Conservation (phyloP, 805 yeast genomes). For the Spathaspora girioi region DNA sequence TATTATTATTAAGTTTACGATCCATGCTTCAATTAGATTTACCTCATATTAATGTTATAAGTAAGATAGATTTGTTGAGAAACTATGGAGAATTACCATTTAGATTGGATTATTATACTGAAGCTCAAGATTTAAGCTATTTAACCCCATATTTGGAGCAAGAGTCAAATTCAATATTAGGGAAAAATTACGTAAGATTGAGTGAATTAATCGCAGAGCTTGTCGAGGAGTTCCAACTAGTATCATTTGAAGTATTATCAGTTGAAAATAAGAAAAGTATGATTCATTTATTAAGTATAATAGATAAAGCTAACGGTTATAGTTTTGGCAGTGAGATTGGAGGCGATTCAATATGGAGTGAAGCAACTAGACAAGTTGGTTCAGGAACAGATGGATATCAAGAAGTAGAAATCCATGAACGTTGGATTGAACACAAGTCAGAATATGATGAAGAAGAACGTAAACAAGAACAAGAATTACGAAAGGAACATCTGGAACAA, state of each 20-base stretch:
- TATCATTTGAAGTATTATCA: conserved; percentile 82
- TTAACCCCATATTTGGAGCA: conserved; percentile 65
- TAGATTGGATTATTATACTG: conserved; percentile 80
- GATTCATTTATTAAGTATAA: conserved; percentile 72
- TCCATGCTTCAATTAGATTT: conserved; percentile 90
- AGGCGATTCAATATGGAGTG: conserved; percentile 98
- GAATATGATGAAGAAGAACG: conserved; percentile 58
- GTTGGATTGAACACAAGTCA: conserved; percentile 89
- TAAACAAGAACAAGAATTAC: conserved; percentile 39
- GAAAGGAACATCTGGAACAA: conserved; percentile 20
- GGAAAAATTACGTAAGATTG: conserved; percentile 58
- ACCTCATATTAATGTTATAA: conserved; percentile 90
- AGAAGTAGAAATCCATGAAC: conserved; percentile 78
- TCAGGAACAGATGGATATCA: conserved; percentile 50
- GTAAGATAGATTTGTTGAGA: conserved; percentile 80
- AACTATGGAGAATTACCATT: conserved; percentile 82
- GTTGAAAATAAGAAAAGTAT: conserved; percentile 90
- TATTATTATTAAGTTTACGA: conserved; percentile 74
- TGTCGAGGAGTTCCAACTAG: conserved; percentile 82
- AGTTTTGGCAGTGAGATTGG: conserved; percentile 91
- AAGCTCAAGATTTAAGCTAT: conserved; percentile 78
- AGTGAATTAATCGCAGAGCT: conserved; percentile 79
- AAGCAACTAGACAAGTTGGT: conserved; percentile 81
- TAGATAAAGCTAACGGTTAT: conserved; percentile 93
- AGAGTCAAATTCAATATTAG: conserved; percentile 66